A percentile compares a stretch with the other conserved stretches of the same genome.
Evolutionary conservation across 768 basidiomycete genomes (phyloP).

Genomic region (Strobilomyces confusus): DNA sequence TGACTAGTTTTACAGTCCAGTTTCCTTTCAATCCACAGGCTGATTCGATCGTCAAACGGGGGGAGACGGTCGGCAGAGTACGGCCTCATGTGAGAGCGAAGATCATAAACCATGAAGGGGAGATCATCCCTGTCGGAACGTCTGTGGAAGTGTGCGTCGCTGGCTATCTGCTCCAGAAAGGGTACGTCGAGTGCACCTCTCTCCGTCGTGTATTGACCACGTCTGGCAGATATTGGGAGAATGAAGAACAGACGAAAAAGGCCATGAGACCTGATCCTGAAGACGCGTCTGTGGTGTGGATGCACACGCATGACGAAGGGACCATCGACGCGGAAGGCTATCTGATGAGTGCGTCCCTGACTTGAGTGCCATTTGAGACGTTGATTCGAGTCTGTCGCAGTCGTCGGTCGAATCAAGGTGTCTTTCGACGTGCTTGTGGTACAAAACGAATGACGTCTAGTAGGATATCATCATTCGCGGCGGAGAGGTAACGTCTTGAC

Average conservation of each 20-base stretch:
- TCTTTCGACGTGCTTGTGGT: neutral
- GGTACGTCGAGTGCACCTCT: conserved; percentile 41
- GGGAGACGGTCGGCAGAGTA: conserved; percentile 79
- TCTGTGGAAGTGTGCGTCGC: too few species aligned
- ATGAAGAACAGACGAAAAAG: conserved; percentile 59
- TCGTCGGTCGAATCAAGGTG: conserved; percentile 78
- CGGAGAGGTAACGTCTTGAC: conserved; percentile 79
- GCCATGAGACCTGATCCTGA: conserved; percentile 54
- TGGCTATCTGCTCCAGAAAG: conserved; percentile 81
- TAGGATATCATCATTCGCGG: conserved; percentile 87
- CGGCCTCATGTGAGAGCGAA: conserved; percentile 79
- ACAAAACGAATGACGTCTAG: neutral
- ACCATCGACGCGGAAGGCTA: conserved; percentile 83
- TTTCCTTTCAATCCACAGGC: conserved; percentile 75
- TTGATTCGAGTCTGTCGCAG: conserved; percentile 33
- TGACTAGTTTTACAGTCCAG: conserved; percentile 47
- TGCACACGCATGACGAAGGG: conserved; percentile 80
- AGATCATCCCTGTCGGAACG: conserved; percentile 61
- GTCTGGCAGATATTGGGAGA: conserved; percentile 66
- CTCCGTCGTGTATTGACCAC: too few species aligned
- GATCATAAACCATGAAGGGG: conserved; percentile 53
- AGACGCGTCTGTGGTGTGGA: conserved; percentile 62
- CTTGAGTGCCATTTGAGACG: neutral
- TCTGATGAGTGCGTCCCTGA: conserved; percentile 49
- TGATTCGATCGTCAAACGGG: conserved; percentile 68